Conservation (phyloP, 2,329 filamentous ascomycete species). For the Fusarium haematococcum region DNA sequence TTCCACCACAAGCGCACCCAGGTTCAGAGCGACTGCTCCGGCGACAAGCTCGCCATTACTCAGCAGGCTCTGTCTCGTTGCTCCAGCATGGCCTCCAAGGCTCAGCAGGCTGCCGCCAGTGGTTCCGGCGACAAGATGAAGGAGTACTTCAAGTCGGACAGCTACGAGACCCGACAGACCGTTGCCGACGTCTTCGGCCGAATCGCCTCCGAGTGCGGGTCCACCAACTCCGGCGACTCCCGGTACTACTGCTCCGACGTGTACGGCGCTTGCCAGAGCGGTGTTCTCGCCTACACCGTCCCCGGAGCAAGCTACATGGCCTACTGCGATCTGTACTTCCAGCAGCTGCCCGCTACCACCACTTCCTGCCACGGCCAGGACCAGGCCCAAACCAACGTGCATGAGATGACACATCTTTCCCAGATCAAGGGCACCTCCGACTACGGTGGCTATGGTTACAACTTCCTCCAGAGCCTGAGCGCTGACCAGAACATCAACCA, state of each 20-base stretch:
- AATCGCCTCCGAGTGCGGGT: conserved; percentile 68
- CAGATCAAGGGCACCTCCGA: conserved; percentile 70
- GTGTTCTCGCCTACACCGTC: conserved; percentile 72
- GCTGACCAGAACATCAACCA: conserved; percentile 67
- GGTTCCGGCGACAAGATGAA: conserved; percentile 62
- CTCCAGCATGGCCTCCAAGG: conserved; percentile 62
- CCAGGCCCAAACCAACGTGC: conserved; percentile 72
- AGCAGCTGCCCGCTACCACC: conserved; percentile 60
- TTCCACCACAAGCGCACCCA: conserved; percentile 64
- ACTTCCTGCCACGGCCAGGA: conserved; percentile 72
- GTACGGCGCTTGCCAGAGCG: conserved; percentile 61
- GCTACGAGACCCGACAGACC: conserved; percentile 55
- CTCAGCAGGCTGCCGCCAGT: conserved; percentile 63
- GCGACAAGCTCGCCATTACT: conserved; percentile 57
- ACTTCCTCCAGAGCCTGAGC: conserved; percentile 62
- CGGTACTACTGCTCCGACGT: conserved; percentile 70
- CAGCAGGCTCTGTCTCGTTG: conserved; percentile 66
- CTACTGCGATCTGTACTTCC: conserved; percentile 73
- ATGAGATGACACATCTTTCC: conserved; percentile 74
- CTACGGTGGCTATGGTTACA: conserved; percentile 66
- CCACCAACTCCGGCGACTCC: conserved; percentile 60
- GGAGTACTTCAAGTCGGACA: conserved; percentile 74
- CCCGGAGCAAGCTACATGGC: conserved; percentile 66
- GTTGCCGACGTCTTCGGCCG: conserved; percentile 64
- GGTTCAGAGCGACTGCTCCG: conserved; percentile 66